Conservation (phyloP, 306 rosid species). For the Spatholobus suberectus region DNA sequence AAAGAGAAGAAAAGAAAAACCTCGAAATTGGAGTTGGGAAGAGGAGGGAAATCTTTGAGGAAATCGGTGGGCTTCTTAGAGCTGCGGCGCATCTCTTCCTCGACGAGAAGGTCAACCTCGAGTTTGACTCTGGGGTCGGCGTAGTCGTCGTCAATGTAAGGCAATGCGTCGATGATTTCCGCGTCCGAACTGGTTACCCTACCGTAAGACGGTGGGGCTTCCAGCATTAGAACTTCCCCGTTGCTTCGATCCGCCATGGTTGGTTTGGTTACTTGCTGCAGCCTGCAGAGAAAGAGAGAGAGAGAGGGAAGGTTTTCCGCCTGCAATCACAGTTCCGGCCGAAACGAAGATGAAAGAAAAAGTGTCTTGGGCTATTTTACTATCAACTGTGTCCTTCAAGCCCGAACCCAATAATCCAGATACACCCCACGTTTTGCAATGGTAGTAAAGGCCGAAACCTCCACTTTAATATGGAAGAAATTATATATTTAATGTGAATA, state of each 20-base stretch:
- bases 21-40: conserved; percentile 70
- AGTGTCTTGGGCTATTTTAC: background rate
- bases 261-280: background rate
- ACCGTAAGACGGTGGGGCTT: conserved; percentile 68
- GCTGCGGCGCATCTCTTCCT: conserved; percentile 96
- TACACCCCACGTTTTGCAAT: no score
- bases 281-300: background rate
- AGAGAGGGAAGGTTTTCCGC: background rate
- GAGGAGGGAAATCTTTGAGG: conserved; percentile 92
- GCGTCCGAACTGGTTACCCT: conserved; percentile 60
- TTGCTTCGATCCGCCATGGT: conserved; percentile 56
- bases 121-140: conserved; percentile 68
- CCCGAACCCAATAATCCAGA: background rate
- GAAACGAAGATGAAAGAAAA: background rate
- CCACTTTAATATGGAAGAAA: no score
- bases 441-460: no score
- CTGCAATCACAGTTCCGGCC: background rate
- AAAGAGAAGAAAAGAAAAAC: conserved; percentile 42
- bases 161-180: conserved; percentile 83
- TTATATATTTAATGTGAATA: no score
- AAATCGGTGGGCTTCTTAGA: conserved; percentile 82
- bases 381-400: background rate
- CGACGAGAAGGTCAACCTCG: conserved; percentile 88
- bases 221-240: conserved; percentile 75
- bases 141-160: conserved; percentile 95